Evolutionary conservation across 1,139 yeast species (phyloP).

Genomic region (Protomyces gravidus): DNA sequence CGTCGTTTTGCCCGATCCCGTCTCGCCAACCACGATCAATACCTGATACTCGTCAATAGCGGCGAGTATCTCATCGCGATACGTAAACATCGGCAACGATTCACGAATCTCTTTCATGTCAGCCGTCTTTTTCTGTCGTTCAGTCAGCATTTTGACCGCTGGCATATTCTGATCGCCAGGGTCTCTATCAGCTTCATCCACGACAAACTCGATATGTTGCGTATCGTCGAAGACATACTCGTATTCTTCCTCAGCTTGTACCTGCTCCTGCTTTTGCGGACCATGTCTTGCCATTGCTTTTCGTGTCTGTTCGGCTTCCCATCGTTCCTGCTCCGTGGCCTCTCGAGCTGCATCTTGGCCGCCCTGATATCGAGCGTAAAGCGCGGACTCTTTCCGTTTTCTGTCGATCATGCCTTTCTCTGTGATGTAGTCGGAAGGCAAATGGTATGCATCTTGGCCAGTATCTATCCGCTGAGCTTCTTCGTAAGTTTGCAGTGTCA

Average conservation of each 20-base stretch:
- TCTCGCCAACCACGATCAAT: slow-evolving; percentile 87
- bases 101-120: slow-evolving; percentile 51
- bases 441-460: slow-evolving; percentile 45
- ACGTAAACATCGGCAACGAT: slow-evolving; percentile 72
- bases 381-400: slow-evolving; percentile 49
- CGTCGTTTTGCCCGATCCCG: slow-evolving; percentile 97
- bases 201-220: slow-evolving; percentile 64
- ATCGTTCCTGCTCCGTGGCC: slow-evolving; percentile 47
- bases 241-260: slow-evolving; percentile 49
- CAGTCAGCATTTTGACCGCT: slow-evolving; percentile 37
- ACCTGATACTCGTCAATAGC: slow-evolving; percentile 66
- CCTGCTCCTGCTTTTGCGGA: slow-evolving; percentile 27
- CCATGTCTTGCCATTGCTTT: slow-evolving; percentile 43
- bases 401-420: slow-evolving; percentile 53
- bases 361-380: slow-evolving; percentile 41
- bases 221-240: slow-evolving; percentile 81
- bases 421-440: slow-evolving; percentile 56
- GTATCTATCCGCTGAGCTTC: slow-evolving; percentile 45
- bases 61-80: slow-evolving; percentile 58
- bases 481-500: slow-evolving; percentile 45
- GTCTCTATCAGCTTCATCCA: slow-evolving; percentile 38
- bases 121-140: slow-evolving; percentile 45
- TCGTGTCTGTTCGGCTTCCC: slow-evolving; percentile 64
- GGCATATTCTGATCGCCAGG: slow-evolving; percentile 3
- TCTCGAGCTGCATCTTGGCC: slow-evolving; percentile 35